Evolutionary conservation across 371 early-diverging fungal genomes (phyloP).

Genomic region (Apophysomyces trapeziformis): DNA sequence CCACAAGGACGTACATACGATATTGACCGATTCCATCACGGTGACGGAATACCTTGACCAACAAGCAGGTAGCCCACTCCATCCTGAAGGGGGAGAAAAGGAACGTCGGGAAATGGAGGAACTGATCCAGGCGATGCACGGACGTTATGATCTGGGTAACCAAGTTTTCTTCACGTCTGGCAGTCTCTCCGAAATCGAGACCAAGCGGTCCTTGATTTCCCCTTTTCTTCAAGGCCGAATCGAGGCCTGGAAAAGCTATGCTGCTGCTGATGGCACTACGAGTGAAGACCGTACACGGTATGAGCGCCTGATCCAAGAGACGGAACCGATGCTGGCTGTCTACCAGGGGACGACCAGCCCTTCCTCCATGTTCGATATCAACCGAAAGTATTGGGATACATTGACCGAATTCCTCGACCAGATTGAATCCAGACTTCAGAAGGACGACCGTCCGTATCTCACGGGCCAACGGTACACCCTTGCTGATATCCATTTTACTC

Average conservation of each 20-base stretch:
- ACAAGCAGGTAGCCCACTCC: slow-evolving; percentile 14
- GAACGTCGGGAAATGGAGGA: slow-evolving; percentile 14
- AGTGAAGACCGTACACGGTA: slow-evolving; percentile 32
- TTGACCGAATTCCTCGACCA: slow-evolving; percentile 32
- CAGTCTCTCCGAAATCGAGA: slow-evolving; percentile 23
- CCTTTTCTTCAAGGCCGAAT: slow-evolving; percentile 39
- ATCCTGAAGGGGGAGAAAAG: slow-evolving; percentile 13
- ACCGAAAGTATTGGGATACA: slow-evolving; percentile 28
- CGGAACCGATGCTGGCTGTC: slow-evolving; percentile 20
- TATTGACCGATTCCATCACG: slow-evolving; percentile 26
- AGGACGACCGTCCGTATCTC: slow-evolving; percentile 29
- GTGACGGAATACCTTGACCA: slow-evolving; percentile 30
- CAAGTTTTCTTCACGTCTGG: slow-evolving; percentile 40
- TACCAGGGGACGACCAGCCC: slow-evolving; percentile 25
- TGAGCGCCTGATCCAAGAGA: slow-evolving; percentile 21
- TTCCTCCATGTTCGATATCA: slow-evolving; percentile 26
- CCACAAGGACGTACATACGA: slow-evolving; percentile 1
- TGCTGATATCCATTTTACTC: slow-evolving; percentile 40
- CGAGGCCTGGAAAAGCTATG: slow-evolving; percentile 29
- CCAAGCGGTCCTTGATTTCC: slow-evolving; percentile 26
- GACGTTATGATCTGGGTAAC: slow-evolving; percentile 37
- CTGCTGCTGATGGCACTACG: slow-evolving; percentile 11
- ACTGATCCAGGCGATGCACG: slow-evolving; percentile 35
- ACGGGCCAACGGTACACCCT: slow-evolving; percentile 32
- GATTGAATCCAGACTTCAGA: slow-evolving; percentile 23